These are phyloP conservation scores for Globisporangium splendens DNA, from an alignment of 352 stramenopile genomes.

Conservation along the genomic window DNA sequence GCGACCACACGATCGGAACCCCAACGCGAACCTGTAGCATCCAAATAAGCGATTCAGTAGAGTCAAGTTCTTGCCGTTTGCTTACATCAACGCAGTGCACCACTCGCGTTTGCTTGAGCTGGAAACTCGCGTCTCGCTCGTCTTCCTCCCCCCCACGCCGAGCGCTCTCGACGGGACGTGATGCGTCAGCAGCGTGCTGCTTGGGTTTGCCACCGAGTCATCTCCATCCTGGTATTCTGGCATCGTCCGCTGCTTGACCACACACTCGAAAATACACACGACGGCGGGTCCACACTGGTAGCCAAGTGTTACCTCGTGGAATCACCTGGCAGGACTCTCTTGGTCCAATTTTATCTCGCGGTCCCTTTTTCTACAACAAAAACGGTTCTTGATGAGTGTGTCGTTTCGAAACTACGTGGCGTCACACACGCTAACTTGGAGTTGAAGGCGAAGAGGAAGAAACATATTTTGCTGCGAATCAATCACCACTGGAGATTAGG, in stretches of 20 bases:
- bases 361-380: background rate
- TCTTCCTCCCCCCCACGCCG: slow-evolving; percentile 13
- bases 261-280: no score
- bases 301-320: no score
- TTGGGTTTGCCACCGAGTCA: no score
- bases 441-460: background rate
- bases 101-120: slow-evolving; percentile 39
- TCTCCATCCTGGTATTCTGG: background rate
- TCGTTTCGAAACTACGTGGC: slow-evolving; percentile 29
- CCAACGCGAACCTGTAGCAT: slow-evolving; percentile 36
- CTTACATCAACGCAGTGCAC: background rate
- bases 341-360: background rate
- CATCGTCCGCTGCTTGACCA: background rate
- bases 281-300: no score
- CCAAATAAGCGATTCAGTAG: background rate
- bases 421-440: background rate
- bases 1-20: slow-evolving; percentile 34
- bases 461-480: background rate
- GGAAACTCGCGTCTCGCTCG: slow-evolving; percentile 30
- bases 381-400: background rate
- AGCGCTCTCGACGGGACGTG: background rate
- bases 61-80: background rate
- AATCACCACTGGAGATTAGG: background rate
- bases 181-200: no score
- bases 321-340: no score